These are phyloP conservation scores for Rhizopogon roseolus DNA, from an alignment of 768 basidiomycete genomes.

Conservation along the genomic window DNA sequence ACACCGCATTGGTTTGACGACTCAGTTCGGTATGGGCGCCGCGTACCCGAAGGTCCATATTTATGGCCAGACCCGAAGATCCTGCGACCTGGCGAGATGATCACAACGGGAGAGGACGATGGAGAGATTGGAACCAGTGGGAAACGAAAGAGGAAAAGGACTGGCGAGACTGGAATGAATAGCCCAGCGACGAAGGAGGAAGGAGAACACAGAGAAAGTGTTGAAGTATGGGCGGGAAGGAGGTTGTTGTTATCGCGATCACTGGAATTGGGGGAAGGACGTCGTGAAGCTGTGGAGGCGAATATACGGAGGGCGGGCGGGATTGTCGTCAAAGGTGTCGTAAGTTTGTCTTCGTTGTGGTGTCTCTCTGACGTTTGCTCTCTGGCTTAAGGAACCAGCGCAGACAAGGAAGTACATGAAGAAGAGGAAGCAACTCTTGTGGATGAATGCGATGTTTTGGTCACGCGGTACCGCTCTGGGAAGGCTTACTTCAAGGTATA, in stretches of 20 bases:
- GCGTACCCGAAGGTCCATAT: slow-evolving; percentile 50
- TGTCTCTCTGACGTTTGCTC: neutral
- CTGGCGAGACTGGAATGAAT: slow-evolving; percentile 13
- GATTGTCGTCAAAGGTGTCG: slow-evolving; percentile 34
- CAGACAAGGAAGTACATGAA: slow-evolving; percentile 31
- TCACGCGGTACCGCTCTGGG: slow-evolving; percentile 68
- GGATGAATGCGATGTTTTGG: slow-evolving; percentile 61
- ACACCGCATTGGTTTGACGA: slow-evolving; percentile 94
- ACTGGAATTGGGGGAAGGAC: slow-evolving; percentile 46
- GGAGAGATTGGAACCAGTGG: slow-evolving; percentile 10
- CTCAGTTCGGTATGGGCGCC: slow-evolving; percentile 51
- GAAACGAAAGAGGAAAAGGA: slow-evolving; percentile 18
- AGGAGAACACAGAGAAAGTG: slow-evolving; percentile 11
- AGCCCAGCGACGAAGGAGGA: slow-evolving; percentile 15
- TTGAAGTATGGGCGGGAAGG: slow-evolving; percentile 52
- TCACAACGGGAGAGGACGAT: slow-evolving; percentile 11
- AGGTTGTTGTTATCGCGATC: slow-evolving; percentile 58
- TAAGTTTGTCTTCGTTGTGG: slow-evolving; percentile 12
- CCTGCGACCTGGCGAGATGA: slow-evolving; percentile 24
- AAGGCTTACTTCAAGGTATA: slow-evolving; percentile 66
- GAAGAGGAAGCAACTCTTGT: slow-evolving; percentile 31
- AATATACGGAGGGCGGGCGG: slow-evolving; percentile 64
- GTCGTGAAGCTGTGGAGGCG: slow-evolving; percentile 51
- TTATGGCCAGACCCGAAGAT: slow-evolving; percentile 72
- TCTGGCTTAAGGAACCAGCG: slow-evolving; percentile 18